Evolutionary conservation across 495 filamentous ascomycete genomes (phyloP).

Genomic region (Polyplosphaeria fusca): DNA sequence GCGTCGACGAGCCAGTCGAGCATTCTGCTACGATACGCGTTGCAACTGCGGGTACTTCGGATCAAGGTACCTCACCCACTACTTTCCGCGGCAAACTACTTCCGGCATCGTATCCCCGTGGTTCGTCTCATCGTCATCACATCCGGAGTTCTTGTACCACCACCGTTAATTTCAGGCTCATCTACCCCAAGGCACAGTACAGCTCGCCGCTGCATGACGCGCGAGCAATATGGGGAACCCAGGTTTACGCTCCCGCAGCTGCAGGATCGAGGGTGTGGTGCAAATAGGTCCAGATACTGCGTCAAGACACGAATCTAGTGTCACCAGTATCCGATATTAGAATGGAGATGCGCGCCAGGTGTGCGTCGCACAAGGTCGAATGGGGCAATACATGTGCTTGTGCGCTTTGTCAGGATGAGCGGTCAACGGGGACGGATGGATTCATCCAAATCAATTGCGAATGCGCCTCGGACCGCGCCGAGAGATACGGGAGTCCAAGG

Average conservation of each 20-base stretch:
- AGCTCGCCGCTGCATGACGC: background rate
- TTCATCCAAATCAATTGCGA: background rate
- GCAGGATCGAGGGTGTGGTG: background rate
- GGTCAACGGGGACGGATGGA: too few relatives aligned
- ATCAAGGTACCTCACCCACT: constrained; percentile 1
- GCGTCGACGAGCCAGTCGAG: background rate
- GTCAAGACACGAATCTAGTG: background rate
- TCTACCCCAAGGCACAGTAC: background rate
- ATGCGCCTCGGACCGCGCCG: background rate
- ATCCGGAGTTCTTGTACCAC: background rate
- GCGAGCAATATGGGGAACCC: constrained; percentile 1
- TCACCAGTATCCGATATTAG: background rate
- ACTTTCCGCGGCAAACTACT: constrained; percentile 14
- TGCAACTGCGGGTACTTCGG: constrained; percentile 19
- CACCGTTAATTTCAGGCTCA: background rate
- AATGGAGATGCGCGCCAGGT: background rate
- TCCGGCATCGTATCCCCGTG: constrained; percentile 10
- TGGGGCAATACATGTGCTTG: too few relatives aligned
- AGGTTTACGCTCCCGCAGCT: background rate
- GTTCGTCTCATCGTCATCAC: background rate
- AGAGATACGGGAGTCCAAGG: too few relatives aligned
- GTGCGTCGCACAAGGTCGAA: background rate
- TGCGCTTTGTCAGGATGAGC: background rate
- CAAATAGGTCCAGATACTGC: background rate
- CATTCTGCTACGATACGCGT: constrained; percentile 3